Base-by-base conservation (phyloP, 192 early-diverging fungal species). In the Rhizophagus clarus region DNA sequence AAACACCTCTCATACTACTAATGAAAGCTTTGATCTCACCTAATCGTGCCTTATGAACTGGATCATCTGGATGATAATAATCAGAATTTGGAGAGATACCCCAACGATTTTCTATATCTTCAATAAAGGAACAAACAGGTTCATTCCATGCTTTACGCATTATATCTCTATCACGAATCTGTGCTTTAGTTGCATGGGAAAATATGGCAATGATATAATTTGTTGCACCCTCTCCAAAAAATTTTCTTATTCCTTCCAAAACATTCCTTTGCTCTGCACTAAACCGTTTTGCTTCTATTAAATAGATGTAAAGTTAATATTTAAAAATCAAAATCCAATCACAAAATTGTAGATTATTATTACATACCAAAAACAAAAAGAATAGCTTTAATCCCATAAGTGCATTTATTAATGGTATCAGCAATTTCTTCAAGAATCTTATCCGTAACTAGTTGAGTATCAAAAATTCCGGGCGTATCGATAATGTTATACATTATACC, bases 321-420 rank as follows among this genome's bases (percentile, higher is more conserved):
- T 45, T 5, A n/a, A 68, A 34, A 14, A 4, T 8, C 32, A 32
- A 31, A 24, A 34, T 34, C 14, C 7, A 17, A 6, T 17, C 4
- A 42, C 1, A 71, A 20, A 40, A 17, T 10, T 71, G 26, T 66
- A 47, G 22, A 8, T 40, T 7, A 22, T 49, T 66, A 66, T 66
- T 66, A 77, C 28, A 4, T 49, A 66, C 75, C 75, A 15, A 77
- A 49, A 47, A 77, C 75, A 77, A 77, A 66, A 40, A 77, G 63
- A 45, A 77, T 66, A 42, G 75, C 75, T 49, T 66, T 77, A 37
- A 77, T n/a, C 4, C 63, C 62, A 47, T 66, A 28, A 29, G 45
- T 26, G 37, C 61, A 64, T 77, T 77, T 62, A 3, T 66, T 61
- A 28, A 66, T n/a, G 26, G 37, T 62, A 20, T n/a, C 24, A 11